Conservation (phyloP, 2,329 filamentous ascomycete genomes). For the Cercospora beticola region DNA sequence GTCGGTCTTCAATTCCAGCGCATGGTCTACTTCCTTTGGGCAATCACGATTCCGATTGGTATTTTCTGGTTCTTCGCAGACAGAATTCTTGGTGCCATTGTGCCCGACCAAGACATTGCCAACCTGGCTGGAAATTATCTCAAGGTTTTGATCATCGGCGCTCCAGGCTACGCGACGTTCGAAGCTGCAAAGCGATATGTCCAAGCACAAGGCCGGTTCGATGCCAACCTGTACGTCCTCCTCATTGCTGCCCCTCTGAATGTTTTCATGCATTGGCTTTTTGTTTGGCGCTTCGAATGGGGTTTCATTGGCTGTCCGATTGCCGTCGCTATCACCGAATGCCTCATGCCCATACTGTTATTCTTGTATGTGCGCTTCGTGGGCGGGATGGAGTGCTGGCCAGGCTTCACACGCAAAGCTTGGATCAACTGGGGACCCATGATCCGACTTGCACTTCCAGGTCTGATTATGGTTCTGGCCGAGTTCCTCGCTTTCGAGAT, state of each 20-base stretch:
- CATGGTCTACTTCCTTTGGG: conserved; percentile 75
- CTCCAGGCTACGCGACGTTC: conserved; percentile 73
- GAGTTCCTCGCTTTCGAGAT: conserved; percentile 88
- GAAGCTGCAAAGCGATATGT: conserved; percentile 82
- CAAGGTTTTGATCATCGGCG: conserved; percentile 66
- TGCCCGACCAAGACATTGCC: conserved; percentile 71
- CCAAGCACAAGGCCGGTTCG: conserved; percentile 85
- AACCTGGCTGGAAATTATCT: conserved; percentile 71
- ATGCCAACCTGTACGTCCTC: conserved; percentile 77
- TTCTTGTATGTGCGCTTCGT: conserved; percentile 72
- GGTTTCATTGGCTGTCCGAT: conserved; percentile 79
- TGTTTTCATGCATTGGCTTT: conserved; percentile 74
- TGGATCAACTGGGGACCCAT: conserved; percentile 77
- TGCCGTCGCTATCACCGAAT: conserved; percentile 73
- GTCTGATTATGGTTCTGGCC: conserved; percentile 89
- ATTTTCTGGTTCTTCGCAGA: conserved; percentile 70
- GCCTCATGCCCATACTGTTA: conserved; percentile 69
- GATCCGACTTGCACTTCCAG: conserved; percentile 83
- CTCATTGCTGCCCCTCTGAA: conserved; percentile 81
- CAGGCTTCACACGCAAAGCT: conserved; percentile 69
- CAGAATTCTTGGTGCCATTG: conserved; percentile 60
- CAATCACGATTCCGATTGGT: conserved; percentile 69
- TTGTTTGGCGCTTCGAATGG: conserved; percentile 66
- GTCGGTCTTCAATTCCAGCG: conserved; percentile 81
- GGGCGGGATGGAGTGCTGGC: conserved; percentile 75